Evolutionary conservation across 768 basidiomycete genomes (phyloP), one percentile per base, ranked within the genome.

Genomic region (Mycena galericulata): DNA sequence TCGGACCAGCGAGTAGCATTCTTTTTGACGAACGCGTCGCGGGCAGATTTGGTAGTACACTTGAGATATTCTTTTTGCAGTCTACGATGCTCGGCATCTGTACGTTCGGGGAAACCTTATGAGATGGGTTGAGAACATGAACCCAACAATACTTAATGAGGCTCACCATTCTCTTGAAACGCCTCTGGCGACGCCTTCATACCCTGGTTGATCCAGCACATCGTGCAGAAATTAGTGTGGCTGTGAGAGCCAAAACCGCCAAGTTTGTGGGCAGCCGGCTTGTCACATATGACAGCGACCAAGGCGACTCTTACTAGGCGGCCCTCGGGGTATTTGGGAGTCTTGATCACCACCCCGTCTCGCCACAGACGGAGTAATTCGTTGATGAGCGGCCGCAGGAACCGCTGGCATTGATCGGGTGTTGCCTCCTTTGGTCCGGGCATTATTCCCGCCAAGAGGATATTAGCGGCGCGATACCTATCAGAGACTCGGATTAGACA

Each of bases 241-340:
- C 56, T 49, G 50, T 79, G 79, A 0, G 77, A 74, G 0, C 75
- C 78, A 50, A 76, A 80, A 0, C 79, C 78, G 4, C 72, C 75
- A 0, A 80, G 26, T 54, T 82, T 83, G 57, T 79, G 78, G 0
- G 78, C 79, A 3, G 81, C 83, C 1, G 81, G 82, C 50, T 82
- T 80, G 56, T 82, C 78, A 46, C 82, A 84, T 8, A 78, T 68
- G 11, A 84, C 68, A 0, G 76, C 78, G 6, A 81, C 74, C 0
- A 82, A 68, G 1, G 77, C 73, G 4, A 82, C 74, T 0, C 79
- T 73, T 9, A 81, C 74, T 0, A 73, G 73, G 0, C 78, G 75
- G 0, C 80, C 80, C 56, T 75, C 20, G 10, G 77, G 76, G 63
- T 65, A 75, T n/a, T 67, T 71, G 7, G 71, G 62, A 2, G 75